Base-by-base conservation (phyloP, 164 flowering plant species). In the Dillenia suffruticosa region DNA sequence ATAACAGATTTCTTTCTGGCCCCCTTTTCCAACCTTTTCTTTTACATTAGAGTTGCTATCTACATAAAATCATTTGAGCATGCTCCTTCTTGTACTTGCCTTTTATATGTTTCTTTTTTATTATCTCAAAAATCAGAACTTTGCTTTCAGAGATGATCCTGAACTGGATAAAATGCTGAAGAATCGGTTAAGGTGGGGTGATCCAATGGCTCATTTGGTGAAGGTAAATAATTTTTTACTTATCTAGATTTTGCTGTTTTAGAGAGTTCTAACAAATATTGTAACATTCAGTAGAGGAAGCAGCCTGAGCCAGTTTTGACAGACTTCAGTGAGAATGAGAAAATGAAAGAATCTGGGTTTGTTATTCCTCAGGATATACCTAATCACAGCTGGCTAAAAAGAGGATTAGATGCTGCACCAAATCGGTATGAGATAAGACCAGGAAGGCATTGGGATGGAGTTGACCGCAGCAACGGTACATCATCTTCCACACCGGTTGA, bases 371-470 rank as follows among this genome's bases (percentile, higher is more conserved):
- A 94, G 64, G 87, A 81, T 2, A 73, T 91, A 51, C 98, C 98
- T 48, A 79, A 59, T 54, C 98, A 94, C 66, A 91, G 98, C 78
- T 94, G 98, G 98, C 62, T 91, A 45, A 86, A 70, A 68, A 77
- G 95, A 75, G 84, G 95, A 62, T 61, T 87, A 12, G 95, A 87
- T 61, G 83, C 92, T 40, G 76, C 92, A 62, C 85, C 81, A 11
- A 94, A 91, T 64, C 87, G 97, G 16, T 91, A 94, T 70, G 93
- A 93, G 22, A 84, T 86, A 58, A 78, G 68, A 62, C 89, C 89
- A 8, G 92, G 89, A 48, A 68, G 90, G 66, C 98, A 94, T 51
- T 91, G 97, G 98, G 98, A 94, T 79, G 98, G 98, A 5, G 93
- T 94, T 22, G 96, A 91, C 58, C 93, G 97, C 2, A 94, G 98